Evolutionary conservation across 1,284 basidiomycete genomes (phyloP).

Genomic region (Volvariella surrecta): DNA sequence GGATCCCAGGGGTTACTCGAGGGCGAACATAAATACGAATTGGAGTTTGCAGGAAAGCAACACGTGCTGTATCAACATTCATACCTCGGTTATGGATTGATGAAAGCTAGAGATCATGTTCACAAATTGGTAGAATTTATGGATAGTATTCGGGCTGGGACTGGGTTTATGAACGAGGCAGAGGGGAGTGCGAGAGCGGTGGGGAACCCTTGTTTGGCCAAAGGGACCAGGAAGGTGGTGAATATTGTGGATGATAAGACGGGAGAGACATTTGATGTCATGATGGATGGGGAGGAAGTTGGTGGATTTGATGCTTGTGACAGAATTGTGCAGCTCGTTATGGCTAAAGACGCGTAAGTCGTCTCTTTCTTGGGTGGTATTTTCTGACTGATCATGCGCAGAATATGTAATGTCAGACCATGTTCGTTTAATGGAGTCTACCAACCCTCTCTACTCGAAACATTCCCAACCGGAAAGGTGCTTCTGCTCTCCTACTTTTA

Average conservation of each 20-base stretch:
- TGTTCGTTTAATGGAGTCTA: slow-evolving; percentile 98
- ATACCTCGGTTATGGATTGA: slow-evolving; percentile 93
- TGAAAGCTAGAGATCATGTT: slow-evolving; percentile 81
- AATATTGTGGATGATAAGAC: slow-evolving; percentile 59
- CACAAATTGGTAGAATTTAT: slow-evolving; percentile 90
- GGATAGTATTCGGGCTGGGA: slow-evolving; percentile 36
- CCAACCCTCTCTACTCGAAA: slow-evolving; percentile 89
- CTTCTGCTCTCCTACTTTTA: slow-evolving; percentile 95
- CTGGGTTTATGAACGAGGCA: slow-evolving; percentile 11
- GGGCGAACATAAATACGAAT: slow-evolving; percentile 91
- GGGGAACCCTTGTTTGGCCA: slow-evolving; percentile 77
- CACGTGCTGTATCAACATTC: slow-evolving; percentile 90
- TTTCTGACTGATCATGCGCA: slow-evolving; percentile 19
- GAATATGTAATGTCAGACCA: slow-evolving; percentile 82
- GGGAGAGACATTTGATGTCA: slow-evolving; percentile 48
- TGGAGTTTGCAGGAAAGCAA: slow-evolving; percentile 66
- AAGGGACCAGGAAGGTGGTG: slow-evolving; percentile 56
- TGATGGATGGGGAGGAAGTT: slow-evolving; percentile 74
- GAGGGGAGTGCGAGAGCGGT: slow-evolving; percentile 16
- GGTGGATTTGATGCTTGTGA: slow-evolving; percentile 86
- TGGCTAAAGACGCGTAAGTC: slow-evolving; percentile 92
- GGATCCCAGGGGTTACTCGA: slow-evolving; percentile 52
- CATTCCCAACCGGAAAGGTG: slow-evolving; percentile 76
- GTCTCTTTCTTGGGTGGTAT: not conserved
- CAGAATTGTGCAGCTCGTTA: slow-evolving; percentile 80